phyloP scores from a whole-genome alignment of 805 yeast species.

The Metschnikowia shivogae region DNA sequence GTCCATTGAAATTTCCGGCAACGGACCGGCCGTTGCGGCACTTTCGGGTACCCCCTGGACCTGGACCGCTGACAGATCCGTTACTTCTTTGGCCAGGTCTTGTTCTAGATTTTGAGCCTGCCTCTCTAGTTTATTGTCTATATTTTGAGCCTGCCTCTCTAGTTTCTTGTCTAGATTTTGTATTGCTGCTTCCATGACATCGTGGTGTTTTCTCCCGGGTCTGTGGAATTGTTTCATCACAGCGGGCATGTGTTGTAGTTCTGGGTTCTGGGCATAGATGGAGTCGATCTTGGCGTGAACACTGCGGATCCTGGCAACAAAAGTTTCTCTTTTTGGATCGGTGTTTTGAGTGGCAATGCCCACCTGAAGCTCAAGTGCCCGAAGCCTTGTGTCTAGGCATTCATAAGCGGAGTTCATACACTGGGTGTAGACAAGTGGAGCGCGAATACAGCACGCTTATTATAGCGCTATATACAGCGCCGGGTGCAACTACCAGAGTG shows the following conservation, averaged over 20 bases:
- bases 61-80: neutral
- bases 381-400: neutral
- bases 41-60: too few relatives aligned
- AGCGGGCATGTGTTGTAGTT: constrained; percentile 10
- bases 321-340: neutral
- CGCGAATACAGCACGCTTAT: constrained; percentile 1
- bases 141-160: too few relatives aligned
- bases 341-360: neutral
- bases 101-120: too few relatives aligned
- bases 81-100: neutral
- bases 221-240: constrained; percentile 7
- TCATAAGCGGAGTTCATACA: constrained; percentile 1
- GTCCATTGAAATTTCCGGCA: neutral
- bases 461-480: constrained; percentile 1
- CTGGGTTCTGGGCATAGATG: constrained; percentile 8
- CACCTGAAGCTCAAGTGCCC: constrained; percentile 6
- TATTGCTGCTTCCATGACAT: neutral
- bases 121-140: too few relatives aligned
- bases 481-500: constrained; percentile 4
- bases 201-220: neutral
- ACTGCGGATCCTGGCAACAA: constrained; percentile 7
- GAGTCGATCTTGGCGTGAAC: constrained; percentile 11
- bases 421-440: neutral
- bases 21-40: neutral
- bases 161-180: too few relatives aligned